Conservation (phyloP, 2,329 filamentous ascomycete genomes). For the Fusarium clavum region DNA sequence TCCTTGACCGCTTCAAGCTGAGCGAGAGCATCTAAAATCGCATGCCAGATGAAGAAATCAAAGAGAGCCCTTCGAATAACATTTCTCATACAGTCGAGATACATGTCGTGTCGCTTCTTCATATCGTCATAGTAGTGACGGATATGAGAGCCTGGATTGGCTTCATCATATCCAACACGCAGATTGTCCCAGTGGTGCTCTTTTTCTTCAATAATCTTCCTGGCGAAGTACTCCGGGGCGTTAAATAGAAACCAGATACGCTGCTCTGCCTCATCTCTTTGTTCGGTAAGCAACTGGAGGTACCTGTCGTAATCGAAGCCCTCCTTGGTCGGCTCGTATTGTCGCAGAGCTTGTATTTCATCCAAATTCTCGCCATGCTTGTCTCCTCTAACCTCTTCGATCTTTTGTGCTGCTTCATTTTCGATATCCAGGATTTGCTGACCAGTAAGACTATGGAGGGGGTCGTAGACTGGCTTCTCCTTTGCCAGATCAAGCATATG, state of each 20-base stretch:
- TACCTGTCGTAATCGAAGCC: conserved; percentile 3
- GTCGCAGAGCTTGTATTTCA: conserved; percentile 24
- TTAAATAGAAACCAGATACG: conserved; percentile 36
- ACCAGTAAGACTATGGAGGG: neutral
- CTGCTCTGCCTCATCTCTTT: conserved; percentile 21
- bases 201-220: conserved; percentile 34
- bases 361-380: conserved; percentile 8
- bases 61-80: conserved; percentile 38
- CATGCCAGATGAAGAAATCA: conserved; percentile 36
- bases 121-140: conserved; percentile 7
- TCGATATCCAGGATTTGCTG: neutral
- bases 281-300: neutral
- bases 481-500: conserved; percentile 8
- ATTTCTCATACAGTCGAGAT: conserved; percentile 31
- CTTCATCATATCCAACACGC: neutral
- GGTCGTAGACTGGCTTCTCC: neutral
- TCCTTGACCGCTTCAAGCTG: neutral
- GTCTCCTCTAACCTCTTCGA: neutral
- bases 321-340: conserved; percentile 23
- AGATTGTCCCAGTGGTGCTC: conserved; percentile 43
- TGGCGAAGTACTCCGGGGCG: conserved; percentile 35
- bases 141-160: neutral
- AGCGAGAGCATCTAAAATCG: neutral
- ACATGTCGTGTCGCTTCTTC: conserved; percentile 14
- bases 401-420: neutral